Evolutionary conservation across 106 monocot species (phyloP).

Genomic region (Agapanthus africanus): DNA sequence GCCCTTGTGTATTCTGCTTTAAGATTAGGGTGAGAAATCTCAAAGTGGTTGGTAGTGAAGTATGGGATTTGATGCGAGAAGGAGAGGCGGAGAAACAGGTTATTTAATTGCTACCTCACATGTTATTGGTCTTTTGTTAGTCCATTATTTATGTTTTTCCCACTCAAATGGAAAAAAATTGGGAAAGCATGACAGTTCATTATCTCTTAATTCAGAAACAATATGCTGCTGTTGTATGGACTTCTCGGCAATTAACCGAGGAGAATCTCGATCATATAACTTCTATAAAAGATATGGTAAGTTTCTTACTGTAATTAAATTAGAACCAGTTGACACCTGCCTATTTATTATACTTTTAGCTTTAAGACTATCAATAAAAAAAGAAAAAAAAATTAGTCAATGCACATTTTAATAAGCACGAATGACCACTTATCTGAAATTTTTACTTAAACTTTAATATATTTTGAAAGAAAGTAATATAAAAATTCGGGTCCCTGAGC

Average conservation of each 20-base stretch:
- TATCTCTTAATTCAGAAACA: conserved; percentile 57
- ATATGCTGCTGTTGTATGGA: conserved; percentile 96
- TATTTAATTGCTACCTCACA: conserved; percentile 5
- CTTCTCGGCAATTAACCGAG: conserved; percentile 58
- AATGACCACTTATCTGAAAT: no score
- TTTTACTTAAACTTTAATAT: no score
- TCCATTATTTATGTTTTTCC: neutral
- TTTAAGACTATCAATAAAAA: no score
- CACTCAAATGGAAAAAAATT: neutral
- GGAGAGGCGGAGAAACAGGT: conserved; percentile 99
- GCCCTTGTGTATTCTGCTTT: neutral
- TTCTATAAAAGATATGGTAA: conserved; percentile 65
- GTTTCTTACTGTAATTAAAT: neutral
- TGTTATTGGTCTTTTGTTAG: neutral
- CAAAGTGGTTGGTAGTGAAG: conserved; percentile 65
- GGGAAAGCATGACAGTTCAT: conserved; percentile 8
- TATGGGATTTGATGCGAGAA: conserved; percentile 86
- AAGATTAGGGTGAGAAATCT: conserved; percentile 79
- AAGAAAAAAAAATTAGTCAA: no score
- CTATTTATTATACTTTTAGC: no score
- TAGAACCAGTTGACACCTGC: neutral
- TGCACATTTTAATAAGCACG: no score
- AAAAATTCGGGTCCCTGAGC: no score
- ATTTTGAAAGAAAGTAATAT: no score
- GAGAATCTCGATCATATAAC: conserved; percentile 52